Evolutionary conservation across 345 rosid genomes (phyloP).

Genomic region (Melaleuca quinquenervia): DNA sequence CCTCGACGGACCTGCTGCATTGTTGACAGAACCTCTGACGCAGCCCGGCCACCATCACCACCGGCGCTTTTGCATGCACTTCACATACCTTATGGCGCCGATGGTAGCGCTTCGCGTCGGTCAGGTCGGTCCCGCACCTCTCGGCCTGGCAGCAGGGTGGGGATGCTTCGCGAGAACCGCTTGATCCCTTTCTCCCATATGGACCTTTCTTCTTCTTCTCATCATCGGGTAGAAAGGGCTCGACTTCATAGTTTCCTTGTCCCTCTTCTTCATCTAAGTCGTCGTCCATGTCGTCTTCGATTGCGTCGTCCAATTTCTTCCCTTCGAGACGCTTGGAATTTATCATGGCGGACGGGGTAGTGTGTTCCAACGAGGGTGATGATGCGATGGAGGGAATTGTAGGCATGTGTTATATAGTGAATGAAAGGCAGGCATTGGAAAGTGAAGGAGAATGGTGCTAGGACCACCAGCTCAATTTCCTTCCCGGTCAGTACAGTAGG

Average conservation of each 20-base stretch:
- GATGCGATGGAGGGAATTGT: not conserved
- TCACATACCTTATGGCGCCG: constrained; percentile 86
- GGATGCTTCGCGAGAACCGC: constrained; percentile 15
- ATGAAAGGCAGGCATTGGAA: not conserved
- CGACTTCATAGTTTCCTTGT: not conserved
- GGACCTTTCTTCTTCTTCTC: constrained; percentile 25
- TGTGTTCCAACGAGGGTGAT: not conserved
- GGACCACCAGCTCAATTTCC: constrained; percentile 25
- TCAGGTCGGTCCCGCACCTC: constrained; percentile 52
- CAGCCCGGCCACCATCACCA: constrained; percentile 45
- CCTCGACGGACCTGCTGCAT: constrained; percentile 70
- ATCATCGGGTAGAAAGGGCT: constrained; percentile 12
- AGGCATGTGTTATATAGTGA: not conserved
- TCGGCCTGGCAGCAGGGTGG: constrained; percentile 57
- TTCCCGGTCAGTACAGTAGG: not conserved
- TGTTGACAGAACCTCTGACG: constrained; percentile 85
- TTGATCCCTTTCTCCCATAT: constrained; percentile 18
- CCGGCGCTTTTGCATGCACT: constrained; percentile 63
- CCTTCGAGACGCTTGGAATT: constrained; percentile 22
- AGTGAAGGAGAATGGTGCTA: not conserved
- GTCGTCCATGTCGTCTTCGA: constrained; percentile 48
- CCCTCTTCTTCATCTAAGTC: constrained; percentile 11
- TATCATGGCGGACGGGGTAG: constrained; percentile 8
- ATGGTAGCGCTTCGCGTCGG: constrained; percentile 64
- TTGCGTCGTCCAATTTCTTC: constrained; percentile 32